Evolutionary conservation across 495 filamentous ascomycete species (phyloP).

Genomic region (Aspergillus nidulans): DNA sequence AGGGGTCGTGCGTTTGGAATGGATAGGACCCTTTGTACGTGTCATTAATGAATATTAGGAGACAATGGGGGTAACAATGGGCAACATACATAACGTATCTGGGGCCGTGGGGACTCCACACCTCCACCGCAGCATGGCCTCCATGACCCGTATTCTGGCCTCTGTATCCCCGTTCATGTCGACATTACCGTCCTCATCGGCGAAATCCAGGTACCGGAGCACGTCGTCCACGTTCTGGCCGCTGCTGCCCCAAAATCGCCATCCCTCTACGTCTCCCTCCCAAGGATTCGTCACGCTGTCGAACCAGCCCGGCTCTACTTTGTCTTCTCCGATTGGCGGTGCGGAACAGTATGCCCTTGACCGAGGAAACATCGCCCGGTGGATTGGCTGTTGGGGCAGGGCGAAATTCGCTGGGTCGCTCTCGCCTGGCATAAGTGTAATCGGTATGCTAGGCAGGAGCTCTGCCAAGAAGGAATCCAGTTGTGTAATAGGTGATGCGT

Average conservation of each 20-base stretch:
- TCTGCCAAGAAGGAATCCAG: constrained; percentile 79
- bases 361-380: constrained; percentile 75
- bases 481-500: constrained; percentile 73
- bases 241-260: constrained; percentile 75
- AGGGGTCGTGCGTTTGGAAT: constrained; percentile 86
- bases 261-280: constrained; percentile 83
- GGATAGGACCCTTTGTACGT: constrained; percentile 76
- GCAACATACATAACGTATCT: constrained; percentile 82
- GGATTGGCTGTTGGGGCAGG: constrained; percentile 77
- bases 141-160: constrained; percentile 79
- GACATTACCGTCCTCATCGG: constrained; percentile 23
- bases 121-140: constrained; percentile 86
- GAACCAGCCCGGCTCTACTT: constrained; percentile 65
- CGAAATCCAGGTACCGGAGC: constrained; percentile 71
- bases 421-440: constrained; percentile 74
- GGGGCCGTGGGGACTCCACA: constrained; percentile 91
- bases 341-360: constrained; percentile 60
- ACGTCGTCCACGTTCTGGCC: constrained; percentile 95
- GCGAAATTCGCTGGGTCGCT: constrained; percentile 76
- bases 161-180: constrained; percentile 42
- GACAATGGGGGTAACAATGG: background rate
- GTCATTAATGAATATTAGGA: background rate
- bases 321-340: constrained; percentile 40
- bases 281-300: constrained; percentile 91
- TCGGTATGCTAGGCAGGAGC: constrained; percentile 73